Percentiles rank a stretch among this genome's conserved stretches.
Conservation (phyloP, 495 filamentous ascomycete genomes). For the Neurospora sp. region DNA sequence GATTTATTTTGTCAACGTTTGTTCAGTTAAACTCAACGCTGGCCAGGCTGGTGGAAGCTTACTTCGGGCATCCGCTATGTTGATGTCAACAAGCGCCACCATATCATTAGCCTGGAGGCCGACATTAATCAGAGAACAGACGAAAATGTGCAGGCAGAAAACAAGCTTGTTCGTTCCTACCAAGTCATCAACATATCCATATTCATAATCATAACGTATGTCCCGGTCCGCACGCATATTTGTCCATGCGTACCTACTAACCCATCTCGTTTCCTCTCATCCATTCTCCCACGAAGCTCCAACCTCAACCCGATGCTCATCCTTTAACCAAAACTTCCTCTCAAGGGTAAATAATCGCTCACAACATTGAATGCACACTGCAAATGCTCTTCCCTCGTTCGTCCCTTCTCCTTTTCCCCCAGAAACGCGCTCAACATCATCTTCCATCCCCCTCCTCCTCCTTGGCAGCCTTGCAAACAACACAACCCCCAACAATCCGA, state of each 20-base stretch:
- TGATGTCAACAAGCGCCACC: neutral
- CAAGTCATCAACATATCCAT: neutral
- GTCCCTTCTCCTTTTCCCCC: neutral
- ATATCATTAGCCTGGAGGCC: no score
- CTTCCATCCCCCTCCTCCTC: neutral
- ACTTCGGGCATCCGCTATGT: neutral
- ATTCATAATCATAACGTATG: neutral
- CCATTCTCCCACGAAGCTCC: neutral
- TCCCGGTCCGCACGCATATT: neutral
- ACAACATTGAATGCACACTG: neutral
- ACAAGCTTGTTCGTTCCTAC: neutral
- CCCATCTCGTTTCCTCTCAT: neutral
- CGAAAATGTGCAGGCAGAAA: neutral
- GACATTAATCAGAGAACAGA: no score
- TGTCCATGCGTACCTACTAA: neutral
- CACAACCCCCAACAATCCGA: slow-evolving; percentile 59
- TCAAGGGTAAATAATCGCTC: neutral
- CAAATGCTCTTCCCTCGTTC: neutral
- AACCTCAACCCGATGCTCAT: neutral
- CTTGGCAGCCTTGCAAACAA: slow-evolving; percentile 39
- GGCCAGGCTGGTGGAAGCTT: neutral
- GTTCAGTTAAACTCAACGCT: neutral
- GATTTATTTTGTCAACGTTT: neutral
- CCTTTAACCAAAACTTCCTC: neutral
- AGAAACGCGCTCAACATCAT: neutral